Conservation (phyloP, 768 basidiomycete species). For the Hypholoma sublateritium region DNA sequence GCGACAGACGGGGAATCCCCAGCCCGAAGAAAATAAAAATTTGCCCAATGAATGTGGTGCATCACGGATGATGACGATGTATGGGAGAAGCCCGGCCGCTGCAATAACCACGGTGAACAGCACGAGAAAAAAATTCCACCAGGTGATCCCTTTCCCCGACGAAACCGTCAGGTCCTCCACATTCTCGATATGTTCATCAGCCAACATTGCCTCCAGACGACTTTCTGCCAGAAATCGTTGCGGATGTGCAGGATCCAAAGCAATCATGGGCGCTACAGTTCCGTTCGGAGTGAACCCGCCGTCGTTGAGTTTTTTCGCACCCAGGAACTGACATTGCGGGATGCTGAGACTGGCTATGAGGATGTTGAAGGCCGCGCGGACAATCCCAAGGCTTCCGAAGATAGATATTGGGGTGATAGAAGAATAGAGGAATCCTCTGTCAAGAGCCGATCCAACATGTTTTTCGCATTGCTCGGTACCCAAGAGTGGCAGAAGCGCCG, state of each 20-base stretch:
- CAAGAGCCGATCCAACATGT: conserved; percentile 13
- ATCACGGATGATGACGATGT: conserved; percentile 5
- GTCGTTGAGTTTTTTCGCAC: conserved; percentile 6
- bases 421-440: conserved; percentile 12
- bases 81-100: conserved; percentile 4
- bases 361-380: conserved; percentile 11
- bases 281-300: conserved; percentile 9
- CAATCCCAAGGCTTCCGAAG: conserved; percentile 15
- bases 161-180: conserved; percentile 8
- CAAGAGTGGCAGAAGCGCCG: conserved; percentile 11
- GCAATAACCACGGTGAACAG: conserved; percentile 1
- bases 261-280: conserved; percentile 9
- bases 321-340: conserved; percentile 6
- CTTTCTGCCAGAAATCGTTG: conserved; percentile 11
- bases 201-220: conserved; percentile 8
- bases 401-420: conserved; percentile 10
- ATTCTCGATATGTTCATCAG: conserved; percentile 11
- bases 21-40: background rate
- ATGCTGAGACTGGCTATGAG: conserved; percentile 10
- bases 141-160: conserved; percentile 1
- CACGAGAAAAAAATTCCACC: conserved; percentile 10
- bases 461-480: conserved; percentile 17
- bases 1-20: conserved; percentile 12
- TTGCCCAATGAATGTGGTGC: background rate
- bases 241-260: conserved; percentile 8